phyloP scores from a whole-genome alignment of 345 rosid species.

The Lepidium didymum region DNA sequence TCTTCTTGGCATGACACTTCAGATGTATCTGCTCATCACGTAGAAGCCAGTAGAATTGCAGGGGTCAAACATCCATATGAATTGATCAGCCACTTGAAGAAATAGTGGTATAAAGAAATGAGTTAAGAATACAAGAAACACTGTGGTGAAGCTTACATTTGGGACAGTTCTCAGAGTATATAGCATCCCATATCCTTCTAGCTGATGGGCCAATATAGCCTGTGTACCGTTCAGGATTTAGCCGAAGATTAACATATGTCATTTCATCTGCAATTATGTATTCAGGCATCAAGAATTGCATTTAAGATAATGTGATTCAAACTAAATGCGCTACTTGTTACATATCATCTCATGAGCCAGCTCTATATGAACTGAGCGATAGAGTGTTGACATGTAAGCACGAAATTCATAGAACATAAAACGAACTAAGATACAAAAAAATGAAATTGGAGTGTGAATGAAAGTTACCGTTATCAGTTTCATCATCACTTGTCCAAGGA shows the following conservation, averaged over 20 bases:
- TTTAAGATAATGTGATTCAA: background rate
- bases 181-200: conserved; percentile 95
- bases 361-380: background rate
- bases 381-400: background rate
- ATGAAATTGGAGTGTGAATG: background rate
- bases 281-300: background rate
- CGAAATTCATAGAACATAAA: background rate
- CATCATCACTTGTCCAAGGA: conserved; percentile 96
- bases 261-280: conserved; percentile 50
- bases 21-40: conserved; percentile 51
- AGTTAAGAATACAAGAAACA: background rate
- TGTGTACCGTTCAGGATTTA: conserved; percentile 89
- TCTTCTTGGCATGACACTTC: conserved; percentile 79
- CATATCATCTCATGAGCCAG: background rate
- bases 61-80: conserved; percentile 1
- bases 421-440: background rate
- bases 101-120: background rate
- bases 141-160: conserved; percentile 43
- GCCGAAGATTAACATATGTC: conserved; percentile 87
- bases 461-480: conserved; percentile 74
- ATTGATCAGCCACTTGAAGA: background rate
- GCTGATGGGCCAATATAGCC: conserved; percentile 89
- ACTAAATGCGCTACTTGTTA: background rate
- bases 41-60: background rate
- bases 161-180: conserved; percentile 87